Conservation (phyloP, 306 rosid genomes). For the Quercus gilva region DNA sequence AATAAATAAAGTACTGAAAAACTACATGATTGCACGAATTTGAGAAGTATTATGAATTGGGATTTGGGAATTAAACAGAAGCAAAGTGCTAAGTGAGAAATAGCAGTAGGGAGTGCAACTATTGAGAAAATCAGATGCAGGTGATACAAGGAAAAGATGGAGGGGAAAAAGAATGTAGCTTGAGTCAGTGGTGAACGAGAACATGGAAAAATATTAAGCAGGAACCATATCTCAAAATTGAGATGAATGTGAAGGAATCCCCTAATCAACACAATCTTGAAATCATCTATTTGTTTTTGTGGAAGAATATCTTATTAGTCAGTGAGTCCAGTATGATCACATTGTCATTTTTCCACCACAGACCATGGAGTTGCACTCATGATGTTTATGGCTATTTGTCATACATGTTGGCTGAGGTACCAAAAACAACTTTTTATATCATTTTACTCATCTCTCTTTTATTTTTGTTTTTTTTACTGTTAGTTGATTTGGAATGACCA, state of each 20-base stretch:
- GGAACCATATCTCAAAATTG: not conserved
- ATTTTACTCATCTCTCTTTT: not conserved
- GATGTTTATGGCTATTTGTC: conserved; percentile 92
- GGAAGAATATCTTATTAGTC: not conserved
- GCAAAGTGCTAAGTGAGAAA: too few relatives aligned
- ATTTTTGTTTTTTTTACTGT: not conserved
- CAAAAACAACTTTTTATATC: not conserved
- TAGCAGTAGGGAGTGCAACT: too few relatives aligned
- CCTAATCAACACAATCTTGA: not conserved
- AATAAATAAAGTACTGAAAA: too few relatives aligned
- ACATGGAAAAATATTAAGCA: not conserved
- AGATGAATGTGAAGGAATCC: not conserved
- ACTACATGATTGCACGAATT: too few relatives aligned
- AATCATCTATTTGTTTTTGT: not conserved
- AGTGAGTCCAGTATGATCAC: not conserved
- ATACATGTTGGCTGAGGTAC: conserved; percentile 86
- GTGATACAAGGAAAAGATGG: too few relatives aligned
- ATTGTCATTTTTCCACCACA: conserved; percentile 22
- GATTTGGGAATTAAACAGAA: too few relatives aligned
- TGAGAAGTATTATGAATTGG: too few relatives aligned
- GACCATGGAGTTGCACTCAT: conserved; percentile 86
- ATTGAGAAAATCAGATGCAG: too few relatives aligned
- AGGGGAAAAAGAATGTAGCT: not conserved
- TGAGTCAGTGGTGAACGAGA: not conserved
- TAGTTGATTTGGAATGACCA: not conserved